Evolutionary conservation across 1,284 basidiomycete genomes (phyloP).

Genomic region (Apiotrichum gamsii): DNA sequence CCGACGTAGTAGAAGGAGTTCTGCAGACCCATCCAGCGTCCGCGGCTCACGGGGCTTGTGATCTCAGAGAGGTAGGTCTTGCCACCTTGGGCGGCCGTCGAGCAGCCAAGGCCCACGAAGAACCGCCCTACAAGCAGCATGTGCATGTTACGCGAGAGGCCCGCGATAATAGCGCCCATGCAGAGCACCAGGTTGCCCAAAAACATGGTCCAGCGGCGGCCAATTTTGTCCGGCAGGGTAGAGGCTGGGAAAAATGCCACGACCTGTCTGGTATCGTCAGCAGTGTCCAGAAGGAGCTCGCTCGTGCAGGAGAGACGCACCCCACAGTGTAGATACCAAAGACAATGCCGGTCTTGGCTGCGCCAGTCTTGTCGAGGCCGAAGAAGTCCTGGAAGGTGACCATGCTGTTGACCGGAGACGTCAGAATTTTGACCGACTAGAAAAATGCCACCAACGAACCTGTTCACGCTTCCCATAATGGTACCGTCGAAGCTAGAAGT

Average conservation of each 20-base stretch:
- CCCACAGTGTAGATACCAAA: slow-evolving; percentile 50
- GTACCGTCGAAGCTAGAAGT: slow-evolving; percentile 19
- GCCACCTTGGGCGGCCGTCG: slow-evolving; percentile 51
- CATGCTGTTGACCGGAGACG: slow-evolving; percentile 9
- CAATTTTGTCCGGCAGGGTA: slow-evolving; percentile 53
- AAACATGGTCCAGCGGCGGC: slow-evolving; percentile 55
- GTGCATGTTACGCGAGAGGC: slow-evolving; percentile 49
- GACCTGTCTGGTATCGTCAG: slow-evolving; percentile 44
- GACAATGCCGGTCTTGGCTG: slow-evolving; percentile 15
- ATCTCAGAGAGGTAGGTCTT: slow-evolving; percentile 55
- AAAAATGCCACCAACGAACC: no score
- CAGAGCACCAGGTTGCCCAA: slow-evolving; percentile 52
- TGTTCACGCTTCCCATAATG: slow-evolving; percentile 12
- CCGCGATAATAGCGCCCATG: slow-evolving; percentile 52
- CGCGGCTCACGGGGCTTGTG: slow-evolving; percentile 51
- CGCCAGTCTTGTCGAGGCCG: neutral
- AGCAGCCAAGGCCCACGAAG: slow-evolving; percentile 47
- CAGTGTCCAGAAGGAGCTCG: neutral
- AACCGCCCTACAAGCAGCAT: slow-evolving; percentile 55
- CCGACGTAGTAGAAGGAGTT: slow-evolving; percentile 53
- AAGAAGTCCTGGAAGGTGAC: slow-evolving; percentile 11
- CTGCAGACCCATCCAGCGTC: slow-evolving; percentile 53
- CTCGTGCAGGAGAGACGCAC: neutral
- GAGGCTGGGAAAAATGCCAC: slow-evolving; percentile 39
- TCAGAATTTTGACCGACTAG: no score